Base-by-base conservation (phyloP, 441 rosid genomes). In the Adansonia madagascariensis region DNA sequence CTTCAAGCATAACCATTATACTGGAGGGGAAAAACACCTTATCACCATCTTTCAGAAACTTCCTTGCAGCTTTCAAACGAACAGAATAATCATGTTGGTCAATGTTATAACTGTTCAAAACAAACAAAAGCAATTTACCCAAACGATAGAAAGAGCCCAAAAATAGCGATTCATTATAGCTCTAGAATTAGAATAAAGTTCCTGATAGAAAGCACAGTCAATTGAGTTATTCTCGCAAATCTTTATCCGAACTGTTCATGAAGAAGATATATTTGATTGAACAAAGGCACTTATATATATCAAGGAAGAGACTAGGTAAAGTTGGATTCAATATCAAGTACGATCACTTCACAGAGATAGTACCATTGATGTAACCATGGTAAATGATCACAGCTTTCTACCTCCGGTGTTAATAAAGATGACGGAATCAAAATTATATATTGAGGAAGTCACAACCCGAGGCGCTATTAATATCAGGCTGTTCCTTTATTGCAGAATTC, bases 41-140 rank as follows among this genome's bases (percentile, higher is more conserved):
- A 85, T 95, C 96, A 75, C 99, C 99, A 44, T 92, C 96, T 78
- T 87, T 90, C 83, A 95, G 83, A 84, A 92, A 95, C 85, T 89
- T 93, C 74, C 79, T 85, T 11, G 99, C 98, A 73, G 95, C 91
- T 84, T 80, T 92, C 83, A 95, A 72, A 53, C 95, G 97, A 31
- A 93, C 99, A 8, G 87, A 76, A 76, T 92, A 93, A 84, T 95
- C 98, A 88, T 93, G 99, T 68, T 92, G 91, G 83, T 95, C 97
- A 80, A 93, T 95, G 85, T 91, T 95, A 81, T 91, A 91, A 82
- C 98, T 95, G 91, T 77, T 14, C 11, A 62, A 70, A 83, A 80
- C 15, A 20, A 49, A 60, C 49, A 46, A 24, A 74, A 62, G 6
- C 15, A 80, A 65, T 6, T 24, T 59, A 73, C 52, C 66, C 61